Conservation (phyloP, 1,139 yeast species). For the Saccharomyces pastorianus region DNA sequence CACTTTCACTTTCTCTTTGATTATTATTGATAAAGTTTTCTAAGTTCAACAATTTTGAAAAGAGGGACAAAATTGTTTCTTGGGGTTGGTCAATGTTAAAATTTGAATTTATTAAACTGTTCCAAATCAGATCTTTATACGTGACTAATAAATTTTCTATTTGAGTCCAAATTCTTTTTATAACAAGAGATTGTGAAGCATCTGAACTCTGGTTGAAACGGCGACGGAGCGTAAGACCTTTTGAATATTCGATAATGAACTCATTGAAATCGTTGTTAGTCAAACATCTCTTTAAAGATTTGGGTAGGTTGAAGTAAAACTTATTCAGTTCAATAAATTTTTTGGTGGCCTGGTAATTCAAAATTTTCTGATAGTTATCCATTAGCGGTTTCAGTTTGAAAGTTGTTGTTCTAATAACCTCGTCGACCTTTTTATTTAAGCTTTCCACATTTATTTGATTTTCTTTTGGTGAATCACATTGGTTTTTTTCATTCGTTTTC, state of each 20-base stretch:
- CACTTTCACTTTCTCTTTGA: slow-evolving; percentile 3
- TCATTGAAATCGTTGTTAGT: slow-evolving; percentile 59
- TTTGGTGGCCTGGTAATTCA: slow-evolving; percentile 51
- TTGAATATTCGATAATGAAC: slow-evolving; percentile 60
- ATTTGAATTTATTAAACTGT: slow-evolving; percentile 38
- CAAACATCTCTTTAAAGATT: slow-evolving; percentile 45
- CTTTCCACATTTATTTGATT: slow-evolving; percentile 32
- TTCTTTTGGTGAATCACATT: slow-evolving; percentile 15
- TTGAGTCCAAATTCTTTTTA: slow-evolving; percentile 56
- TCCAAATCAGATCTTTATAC: slow-evolving; percentile 59
- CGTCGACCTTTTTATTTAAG: slow-evolving; percentile 42
- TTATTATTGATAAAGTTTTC: slow-evolving; percentile 26
- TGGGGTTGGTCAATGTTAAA: slow-evolving; percentile 24
- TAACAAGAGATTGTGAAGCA: slow-evolving; percentile 11
- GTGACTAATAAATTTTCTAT: slow-evolving; percentile 56
- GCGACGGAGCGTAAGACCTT: slow-evolving; percentile 33
- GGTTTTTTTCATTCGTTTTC: slow-evolving; percentile 12
- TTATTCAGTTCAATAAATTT: slow-evolving; percentile 55
- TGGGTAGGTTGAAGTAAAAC: slow-evolving; percentile 67
- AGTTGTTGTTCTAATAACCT: slow-evolving; percentile 48
- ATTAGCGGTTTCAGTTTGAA: slow-evolving; percentile 69
- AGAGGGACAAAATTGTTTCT: slow-evolving; percentile 46
- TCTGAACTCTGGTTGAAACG: not conserved
- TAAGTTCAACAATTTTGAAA: slow-evolving; percentile 56
- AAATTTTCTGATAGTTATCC: slow-evolving; percentile 53